Evolutionary conservation across 1,284 basidiomycete species (phyloP).

Genomic region (Pseudozyma tsukubaensis): DNA sequence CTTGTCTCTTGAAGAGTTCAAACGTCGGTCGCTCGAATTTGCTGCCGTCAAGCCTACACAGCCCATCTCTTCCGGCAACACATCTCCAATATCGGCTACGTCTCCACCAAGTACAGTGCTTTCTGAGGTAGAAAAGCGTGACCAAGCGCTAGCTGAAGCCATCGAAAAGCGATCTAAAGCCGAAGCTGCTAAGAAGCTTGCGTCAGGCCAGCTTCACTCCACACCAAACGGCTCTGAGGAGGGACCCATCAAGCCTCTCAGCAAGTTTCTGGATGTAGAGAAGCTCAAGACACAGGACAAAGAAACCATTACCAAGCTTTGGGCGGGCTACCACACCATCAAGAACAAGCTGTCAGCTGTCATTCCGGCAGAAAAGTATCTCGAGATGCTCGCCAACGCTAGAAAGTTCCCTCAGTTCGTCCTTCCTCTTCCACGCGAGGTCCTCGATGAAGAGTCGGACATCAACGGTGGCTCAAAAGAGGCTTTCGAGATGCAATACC

Average conservation of each 20-base stretch:
- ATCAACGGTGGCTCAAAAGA: slow-evolving; percentile 24
- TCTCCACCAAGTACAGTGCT: not conserved
- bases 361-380: slow-evolving; percentile 57
- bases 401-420: slow-evolving; percentile 64
- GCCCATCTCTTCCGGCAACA: not conserved
- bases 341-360: slow-evolving; percentile 67
- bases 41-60: slow-evolving; percentile 16
- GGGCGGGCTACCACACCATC: slow-evolving; percentile 65
- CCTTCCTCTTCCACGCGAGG: slow-evolving; percentile 59
- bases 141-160: slow-evolving; percentile 40
- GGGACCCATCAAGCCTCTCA: slow-evolving; percentile 58
- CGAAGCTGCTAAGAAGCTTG: slow-evolving; percentile 51
- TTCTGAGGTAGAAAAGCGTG: slow-evolving; percentile 47
- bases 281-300: slow-evolving; percentile 51
- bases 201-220: slow-evolving; percentile 31
- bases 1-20: slow-evolving; percentile 51
- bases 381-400: slow-evolving; percentile 52
- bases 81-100: not conserved
- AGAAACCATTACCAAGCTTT: slow-evolving; percentile 61
- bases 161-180: slow-evolving; percentile 37
- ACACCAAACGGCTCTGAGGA: slow-evolving; percentile 40
- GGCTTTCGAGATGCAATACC: slow-evolving; percentile 65
- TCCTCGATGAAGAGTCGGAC: slow-evolving; percentile 36
- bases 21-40: slow-evolving; percentile 24
- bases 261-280: slow-evolving; percentile 56